These are phyloP conservation scores for Coemansia sp. DNA, from an alignment of 192 early-diverging fungal species.

Conservation along the genomic window DNA sequence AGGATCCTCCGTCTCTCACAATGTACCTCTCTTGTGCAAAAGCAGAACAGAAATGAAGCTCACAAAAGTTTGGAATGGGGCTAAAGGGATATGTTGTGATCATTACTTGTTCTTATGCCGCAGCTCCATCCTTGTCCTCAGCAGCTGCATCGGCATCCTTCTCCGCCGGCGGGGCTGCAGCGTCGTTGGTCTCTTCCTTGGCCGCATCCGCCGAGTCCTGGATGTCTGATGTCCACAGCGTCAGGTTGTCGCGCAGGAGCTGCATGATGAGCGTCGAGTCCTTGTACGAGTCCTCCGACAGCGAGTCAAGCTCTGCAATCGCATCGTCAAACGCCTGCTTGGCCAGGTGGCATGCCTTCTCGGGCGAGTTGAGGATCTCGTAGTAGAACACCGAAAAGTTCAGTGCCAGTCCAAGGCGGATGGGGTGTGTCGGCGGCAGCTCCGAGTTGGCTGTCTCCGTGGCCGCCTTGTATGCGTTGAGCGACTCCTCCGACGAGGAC, in stretches of 20 bases:
- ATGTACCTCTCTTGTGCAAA: no score
- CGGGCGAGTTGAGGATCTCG: slow-evolving; percentile 94
- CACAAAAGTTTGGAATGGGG: not conserved
- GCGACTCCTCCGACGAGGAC: slow-evolving; percentile 81
- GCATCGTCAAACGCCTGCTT: slow-evolving; percentile 97
- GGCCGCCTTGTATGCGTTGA: slow-evolving; percentile 95
- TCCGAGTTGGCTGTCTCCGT: slow-evolving; percentile 82
- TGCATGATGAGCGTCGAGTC: slow-evolving; percentile 99
- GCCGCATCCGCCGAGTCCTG: slow-evolving; percentile 54
- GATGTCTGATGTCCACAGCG: slow-evolving; percentile 93
- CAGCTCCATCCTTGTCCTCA: slow-evolving; percentile 21
- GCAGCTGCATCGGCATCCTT: slow-evolving; percentile 26
- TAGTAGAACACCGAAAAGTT: slow-evolving; percentile 99
- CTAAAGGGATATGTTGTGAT: no score
- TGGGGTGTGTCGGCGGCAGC: slow-evolving; percentile 91
- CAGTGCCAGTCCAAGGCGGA: slow-evolving; percentile 93
- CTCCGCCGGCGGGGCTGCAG: slow-evolving; percentile 1
- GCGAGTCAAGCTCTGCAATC: slow-evolving; percentile 91
- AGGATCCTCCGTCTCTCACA: no score
- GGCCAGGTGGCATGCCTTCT: slow-evolving; percentile 86
- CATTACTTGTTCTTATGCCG: slow-evolving; percentile 22
- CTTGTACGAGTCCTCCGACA: slow-evolving; percentile 94
- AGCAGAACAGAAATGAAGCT: no score
- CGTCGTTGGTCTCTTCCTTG: slow-evolving; percentile 27
- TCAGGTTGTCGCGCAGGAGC: slow-evolving; percentile 94